Evolutionary conservation across 495 filamentous ascomycete genomes (phyloP).

Genomic region (Aspergillus homomorphus): DNA sequence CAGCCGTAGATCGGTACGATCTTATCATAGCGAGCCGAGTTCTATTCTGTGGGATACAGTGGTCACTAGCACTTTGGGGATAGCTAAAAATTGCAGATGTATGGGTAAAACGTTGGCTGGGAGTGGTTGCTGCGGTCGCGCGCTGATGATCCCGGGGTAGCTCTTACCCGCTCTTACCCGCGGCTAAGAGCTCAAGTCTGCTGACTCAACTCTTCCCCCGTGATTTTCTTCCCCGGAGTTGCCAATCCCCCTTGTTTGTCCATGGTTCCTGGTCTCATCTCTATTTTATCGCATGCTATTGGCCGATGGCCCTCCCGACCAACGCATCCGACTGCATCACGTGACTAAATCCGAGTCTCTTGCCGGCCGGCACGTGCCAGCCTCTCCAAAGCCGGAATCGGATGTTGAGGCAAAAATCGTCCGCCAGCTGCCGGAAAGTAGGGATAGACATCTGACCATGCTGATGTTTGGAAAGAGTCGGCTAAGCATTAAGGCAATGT

Average conservation of each 20-base stretch:
- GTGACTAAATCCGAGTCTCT: not conserved
- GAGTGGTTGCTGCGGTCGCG: not conserved
- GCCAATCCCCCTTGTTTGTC: not conserved
- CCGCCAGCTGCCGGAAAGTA: not conserved
- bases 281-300: not conserved
- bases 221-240: not conserved
- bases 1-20: conserved; percentile 4
- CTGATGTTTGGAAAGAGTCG: not conserved
- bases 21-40: not conserved
- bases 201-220: not conserved
- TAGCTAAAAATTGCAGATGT: not conserved
- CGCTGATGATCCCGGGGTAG: not conserved
- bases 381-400: not conserved
- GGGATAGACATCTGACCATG: not conserved
- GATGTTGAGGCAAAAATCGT: not conserved
- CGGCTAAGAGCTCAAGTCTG: not conserved
- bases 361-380: not conserved
- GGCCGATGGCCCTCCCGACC: not conserved
- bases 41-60: not conserved
- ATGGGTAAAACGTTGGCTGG: not conserved
- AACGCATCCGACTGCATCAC: not conserved
- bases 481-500: not conserved
- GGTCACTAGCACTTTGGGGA: not conserved
- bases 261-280: not conserved
- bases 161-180: conserved; percentile 5